Evolutionary conservation across 495 filamentous ascomycete species (phyloP).

Genomic region (Penicillium flavigenum): DNA sequence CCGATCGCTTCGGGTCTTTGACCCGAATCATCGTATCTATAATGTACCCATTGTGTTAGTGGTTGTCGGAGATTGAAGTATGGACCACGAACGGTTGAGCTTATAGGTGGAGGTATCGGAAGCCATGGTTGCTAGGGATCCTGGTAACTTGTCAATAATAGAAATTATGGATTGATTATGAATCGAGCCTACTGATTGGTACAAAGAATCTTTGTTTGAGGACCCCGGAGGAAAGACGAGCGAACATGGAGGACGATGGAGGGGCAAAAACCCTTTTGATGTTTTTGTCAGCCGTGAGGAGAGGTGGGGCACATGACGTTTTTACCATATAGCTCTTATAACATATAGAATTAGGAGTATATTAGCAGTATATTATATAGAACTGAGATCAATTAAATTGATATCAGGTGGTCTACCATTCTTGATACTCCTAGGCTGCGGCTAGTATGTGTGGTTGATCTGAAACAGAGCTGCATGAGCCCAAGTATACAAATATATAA

Average conservation of each 20-base stretch:
- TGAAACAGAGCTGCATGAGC: no score
- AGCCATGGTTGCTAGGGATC: conserved; percentile 63
- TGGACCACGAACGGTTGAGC: conserved; percentile 68
- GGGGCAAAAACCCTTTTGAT: neutral
- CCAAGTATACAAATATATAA: no score
- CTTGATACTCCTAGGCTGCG: no score
- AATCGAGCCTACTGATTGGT: conserved; percentile 7
- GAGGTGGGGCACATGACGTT: conserved; percentile 20
- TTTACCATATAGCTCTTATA: neutral
- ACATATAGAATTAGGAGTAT: neutral
- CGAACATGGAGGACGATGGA: conserved; percentile 8
- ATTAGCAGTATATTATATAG: neutral
- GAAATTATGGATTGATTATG: neutral
- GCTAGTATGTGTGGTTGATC: no score
- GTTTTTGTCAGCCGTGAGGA: conserved; percentile 18
- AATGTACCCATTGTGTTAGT: conserved; percentile 18
- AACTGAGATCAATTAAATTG: neutral
- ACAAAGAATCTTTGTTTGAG: conserved; percentile 9
- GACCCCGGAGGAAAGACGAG: conserved; percentile 5
- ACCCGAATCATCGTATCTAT: conserved; percentile 75
- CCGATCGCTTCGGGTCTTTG: conserved; percentile 86
- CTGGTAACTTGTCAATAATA: conserved; percentile 24
- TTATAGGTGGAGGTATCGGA: conserved; percentile 81
- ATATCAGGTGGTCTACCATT: no score
- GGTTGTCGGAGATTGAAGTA: conserved; percentile 6